Evolutionary conservation across 2,329 filamentous ascomycete genomes (phyloP), one percentile per base, ranked within the genome.

Genomic region (Septoria linicola): DNA sequence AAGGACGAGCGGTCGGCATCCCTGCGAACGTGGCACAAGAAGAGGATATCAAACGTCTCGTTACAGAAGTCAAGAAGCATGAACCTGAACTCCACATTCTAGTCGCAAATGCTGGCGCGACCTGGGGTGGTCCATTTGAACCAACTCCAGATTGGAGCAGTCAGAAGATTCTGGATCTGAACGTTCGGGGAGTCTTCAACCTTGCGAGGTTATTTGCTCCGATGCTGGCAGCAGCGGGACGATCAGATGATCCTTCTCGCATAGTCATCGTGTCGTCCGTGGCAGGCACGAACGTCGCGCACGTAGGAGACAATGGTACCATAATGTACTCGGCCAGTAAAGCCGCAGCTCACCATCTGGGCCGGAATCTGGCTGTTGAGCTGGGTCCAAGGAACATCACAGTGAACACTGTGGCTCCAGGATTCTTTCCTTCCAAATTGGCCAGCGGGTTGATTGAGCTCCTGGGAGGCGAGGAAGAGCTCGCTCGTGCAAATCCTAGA

Each of bases 21-120:
- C 88, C 91, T 1, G 89, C 90, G 34, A 91, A 96, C 73, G 83
- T 82, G 63, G 79, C 87, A 52, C 87, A 82, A 44, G 69, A 87
- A 36, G 74, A 77, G 13, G 89, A 91, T 59, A 82, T 96, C 49
- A 79, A 85, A 65, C 73, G 80, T 41, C 79, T 96, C 8, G 80
- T 89, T 1, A 75, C 76, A 10, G 81, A 88, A 64, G 87, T 95
- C 1, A 68, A 69, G 59, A 80, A 83, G 72, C 85, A 89, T 65
- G 90, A 88, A 2, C 80, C 84, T 58, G 82, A 84, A 68, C 82
- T 96, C 31, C 90, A 96, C 72, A 88, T 96, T 35, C 75, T 96
- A 21, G 83, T 96, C 60, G 91, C 90, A 53, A 96, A 96, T 71
- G 91, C 91, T 1, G 91, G 91, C 31, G 91, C 91, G 4, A 89